Evolutionary conservation across 2,329 filamentous ascomycete species (phyloP).

Genomic region (Phoma sp.): DNA sequence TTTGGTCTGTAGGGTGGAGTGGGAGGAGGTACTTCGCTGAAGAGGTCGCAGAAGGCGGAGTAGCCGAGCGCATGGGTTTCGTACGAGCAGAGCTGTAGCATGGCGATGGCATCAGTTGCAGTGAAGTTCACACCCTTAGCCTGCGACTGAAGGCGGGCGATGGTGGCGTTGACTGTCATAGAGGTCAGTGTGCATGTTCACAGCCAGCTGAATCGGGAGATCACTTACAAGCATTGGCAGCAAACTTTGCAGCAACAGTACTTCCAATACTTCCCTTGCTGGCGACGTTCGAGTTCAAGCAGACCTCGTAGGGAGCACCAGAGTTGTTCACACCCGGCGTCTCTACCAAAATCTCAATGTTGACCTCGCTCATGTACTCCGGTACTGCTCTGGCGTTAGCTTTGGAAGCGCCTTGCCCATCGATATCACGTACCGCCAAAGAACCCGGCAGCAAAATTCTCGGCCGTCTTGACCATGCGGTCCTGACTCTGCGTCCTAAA

Average conservation of each 20-base stretch:
- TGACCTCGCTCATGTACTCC: conserved; percentile 38
- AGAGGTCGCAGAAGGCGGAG: conserved; percentile 52
- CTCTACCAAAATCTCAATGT: conserved; percentile 41
- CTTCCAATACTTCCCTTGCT: conserved; percentile 37
- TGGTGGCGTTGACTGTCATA: conserved; percentile 30
- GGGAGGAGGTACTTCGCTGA: conserved; percentile 36
- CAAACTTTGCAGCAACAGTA: conserved; percentile 30
- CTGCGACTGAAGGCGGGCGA: conserved; percentile 38
- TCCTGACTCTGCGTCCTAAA: conserved; percentile 42
- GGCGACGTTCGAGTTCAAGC: conserved; percentile 38
- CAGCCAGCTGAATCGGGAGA: neutral
- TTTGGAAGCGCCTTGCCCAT: no score
- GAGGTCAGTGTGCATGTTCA: neutral
- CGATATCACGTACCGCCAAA: conserved; percentile 24
- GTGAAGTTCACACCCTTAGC: conserved; percentile 39
- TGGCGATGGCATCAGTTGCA: conserved; percentile 46
- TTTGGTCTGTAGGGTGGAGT: neutral
- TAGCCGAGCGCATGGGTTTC: conserved; percentile 51
- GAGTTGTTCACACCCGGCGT: conserved; percentile 35
- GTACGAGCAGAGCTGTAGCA: conserved; percentile 49
- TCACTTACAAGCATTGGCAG: conserved; percentile 26
- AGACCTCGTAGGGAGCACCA: conserved; percentile 38
- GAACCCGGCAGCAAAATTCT: conserved; percentile 43
- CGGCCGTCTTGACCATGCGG: conserved; percentile 43
- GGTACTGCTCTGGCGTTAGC: conserved; percentile 20